phyloP scores from a whole-genome alignment of 1,139 yeast species.

The Lodderomyces oxycetoniae region DNA sequence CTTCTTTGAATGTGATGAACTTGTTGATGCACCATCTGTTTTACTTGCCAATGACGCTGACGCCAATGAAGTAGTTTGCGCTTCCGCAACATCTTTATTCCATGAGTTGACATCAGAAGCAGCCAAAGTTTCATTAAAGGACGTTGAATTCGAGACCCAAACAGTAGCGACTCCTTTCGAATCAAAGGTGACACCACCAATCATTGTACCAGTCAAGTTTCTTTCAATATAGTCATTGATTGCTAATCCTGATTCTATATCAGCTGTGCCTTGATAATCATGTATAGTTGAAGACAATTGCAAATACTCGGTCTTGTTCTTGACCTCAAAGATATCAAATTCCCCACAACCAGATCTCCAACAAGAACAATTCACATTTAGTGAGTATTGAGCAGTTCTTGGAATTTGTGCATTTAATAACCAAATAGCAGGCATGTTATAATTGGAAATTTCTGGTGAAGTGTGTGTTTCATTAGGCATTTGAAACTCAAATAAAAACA shows the following conservation, averaged over 20 bases:
- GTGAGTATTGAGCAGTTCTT: conserved; percentile 76
- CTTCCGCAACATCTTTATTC: conserved; percentile 15
- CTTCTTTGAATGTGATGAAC: conserved; percentile 15
- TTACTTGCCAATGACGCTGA: conserved; percentile 20
- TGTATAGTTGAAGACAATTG: conserved; percentile 64
- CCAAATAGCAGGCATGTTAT: conserved; percentile 97
- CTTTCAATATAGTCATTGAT: conserved; percentile 55
- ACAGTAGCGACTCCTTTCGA: conserved; percentile 56
- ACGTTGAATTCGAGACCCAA: conserved; percentile 54
- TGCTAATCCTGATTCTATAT: conserved; percentile 55
- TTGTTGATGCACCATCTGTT: not conserved
- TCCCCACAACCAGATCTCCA: conserved; percentile 98
- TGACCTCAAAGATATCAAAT: conserved; percentile 79
- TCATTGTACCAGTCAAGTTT: conserved; percentile 46
- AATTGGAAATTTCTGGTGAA: conserved; percentile 41
- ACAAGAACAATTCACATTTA: conserved; percentile 77
- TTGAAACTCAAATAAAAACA: conserved; percentile 83
- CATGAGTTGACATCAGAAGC: conserved; percentile 34
- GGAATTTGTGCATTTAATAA: conserved; percentile 90
- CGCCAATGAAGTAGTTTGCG: conserved; percentile 20
- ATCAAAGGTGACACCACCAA: conserved; percentile 69
- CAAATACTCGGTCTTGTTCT: conserved; percentile 44
- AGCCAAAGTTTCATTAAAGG: conserved; percentile 36
- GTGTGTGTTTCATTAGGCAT: conserved; percentile 71
- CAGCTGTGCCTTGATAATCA: conserved; percentile 65